phyloP scores from a whole-genome alignment of 2,329 filamentous ascomycete species.

The Ceratocystis cacaofunesta region DNA sequence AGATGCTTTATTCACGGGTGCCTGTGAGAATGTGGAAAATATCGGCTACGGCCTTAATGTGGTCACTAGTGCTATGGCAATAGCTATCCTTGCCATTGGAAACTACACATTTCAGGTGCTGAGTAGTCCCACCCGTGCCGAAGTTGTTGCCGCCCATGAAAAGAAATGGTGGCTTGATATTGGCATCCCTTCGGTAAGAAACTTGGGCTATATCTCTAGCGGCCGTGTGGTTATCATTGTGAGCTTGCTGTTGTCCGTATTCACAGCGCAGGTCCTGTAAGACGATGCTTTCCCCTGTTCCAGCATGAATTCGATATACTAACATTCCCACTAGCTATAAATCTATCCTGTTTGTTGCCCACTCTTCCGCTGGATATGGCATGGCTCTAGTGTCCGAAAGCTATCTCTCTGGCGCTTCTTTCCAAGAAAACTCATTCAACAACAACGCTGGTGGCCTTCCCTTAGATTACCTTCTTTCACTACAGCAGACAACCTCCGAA shows the following conservation, averaged over 20 bases:
- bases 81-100: constrained; percentile 33
- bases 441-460: constrained; percentile 23
- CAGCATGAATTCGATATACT: constrained; percentile 14
- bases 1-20: constrained; percentile 27
- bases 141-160: constrained; percentile 34
- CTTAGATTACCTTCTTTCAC: constrained; percentile 20
- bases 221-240: constrained; percentile 28
- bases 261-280: constrained; percentile 36
- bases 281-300: constrained; percentile 17
- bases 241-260: constrained; percentile 29
- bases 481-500: constrained; percentile 22
- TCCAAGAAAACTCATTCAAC: constrained; percentile 24
- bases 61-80: constrained; percentile 30
- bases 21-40: constrained; percentile 25
- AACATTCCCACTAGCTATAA: constrained; percentile 28
- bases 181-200: constrained; percentile 38
- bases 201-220: constrained; percentile 31
- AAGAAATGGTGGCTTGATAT: constrained; percentile 37
- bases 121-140: constrained; percentile 36
- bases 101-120: constrained; percentile 42
- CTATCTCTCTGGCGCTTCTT: constrained; percentile 27
- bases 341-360: constrained; percentile 33
- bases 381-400: constrained; percentile 25
- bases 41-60: constrained; percentile 31
- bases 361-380: constrained; percentile 24